These are phyloP conservation scores for Euphorbia peplus DNA, from an alignment of 345 rosid genomes.

Conservation along the genomic window DNA sequence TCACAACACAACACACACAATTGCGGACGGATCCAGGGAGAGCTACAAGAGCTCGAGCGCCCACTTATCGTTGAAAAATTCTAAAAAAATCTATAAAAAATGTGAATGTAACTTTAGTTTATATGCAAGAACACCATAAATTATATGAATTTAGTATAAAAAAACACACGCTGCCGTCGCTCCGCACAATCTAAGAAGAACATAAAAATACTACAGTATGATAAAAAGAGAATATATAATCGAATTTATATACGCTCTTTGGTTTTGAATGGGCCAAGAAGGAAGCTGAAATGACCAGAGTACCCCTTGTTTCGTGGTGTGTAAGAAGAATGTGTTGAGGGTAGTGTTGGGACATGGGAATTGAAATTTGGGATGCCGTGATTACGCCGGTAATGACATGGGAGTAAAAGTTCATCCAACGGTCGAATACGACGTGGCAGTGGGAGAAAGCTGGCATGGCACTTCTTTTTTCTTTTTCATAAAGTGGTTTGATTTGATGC, in stretches of 20 bases:
- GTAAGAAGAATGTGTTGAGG: not conserved
- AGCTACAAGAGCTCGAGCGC: no score
- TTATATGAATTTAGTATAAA: no score
- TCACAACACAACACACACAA: no score
- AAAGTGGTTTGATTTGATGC: not conserved
- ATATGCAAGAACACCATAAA: no score
- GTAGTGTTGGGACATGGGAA: not conserved
- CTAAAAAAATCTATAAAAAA: no score
- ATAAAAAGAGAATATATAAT: not conserved
- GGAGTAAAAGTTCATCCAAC: not conserved
- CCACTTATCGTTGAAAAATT: no score
- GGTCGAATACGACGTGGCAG: constrained; percentile 15
- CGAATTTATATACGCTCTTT: not conserved
- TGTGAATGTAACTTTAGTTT: no score
- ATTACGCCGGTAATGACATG: not conserved
- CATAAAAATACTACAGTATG: not conserved
- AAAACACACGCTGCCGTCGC: no score
- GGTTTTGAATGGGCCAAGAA: no score
- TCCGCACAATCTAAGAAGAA: no score
- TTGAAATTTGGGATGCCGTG: not conserved
- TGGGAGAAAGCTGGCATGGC: not conserved
- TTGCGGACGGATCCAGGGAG: no score
- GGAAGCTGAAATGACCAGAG: not conserved
- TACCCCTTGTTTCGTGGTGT: not conserved
- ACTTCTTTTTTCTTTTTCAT: not conserved